Evolutionary conservation across 371 early-diverging fungal genomes (phyloP).

Genomic region (Rhizopus delemar): DNA sequence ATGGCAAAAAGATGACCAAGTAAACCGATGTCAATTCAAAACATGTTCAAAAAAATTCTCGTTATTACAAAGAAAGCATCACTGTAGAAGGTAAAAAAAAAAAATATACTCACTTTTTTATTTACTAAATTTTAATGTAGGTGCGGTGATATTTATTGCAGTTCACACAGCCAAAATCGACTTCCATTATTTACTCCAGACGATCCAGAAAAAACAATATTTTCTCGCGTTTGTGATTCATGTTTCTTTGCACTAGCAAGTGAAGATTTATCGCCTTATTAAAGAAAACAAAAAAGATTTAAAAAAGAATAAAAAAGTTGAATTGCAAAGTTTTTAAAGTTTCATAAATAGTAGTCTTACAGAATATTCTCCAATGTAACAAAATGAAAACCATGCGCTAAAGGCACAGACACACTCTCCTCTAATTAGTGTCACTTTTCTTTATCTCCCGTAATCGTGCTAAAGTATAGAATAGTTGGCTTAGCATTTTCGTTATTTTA

Average conservation of each 20-base stretch:
- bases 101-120: too few relatives aligned
- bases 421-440: neutral
- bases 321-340: neutral
- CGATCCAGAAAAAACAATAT: constrained; percentile 9
- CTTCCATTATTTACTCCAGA: constrained; percentile 25
- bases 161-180: constrained; percentile 26
- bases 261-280: neutral
- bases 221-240: constrained; percentile 25
- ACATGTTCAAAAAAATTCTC: constrained; percentile 11
- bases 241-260: constrained; percentile 21
- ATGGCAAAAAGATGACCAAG: constrained; percentile 22
- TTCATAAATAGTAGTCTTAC: constrained; percentile 2
- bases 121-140: neutral
- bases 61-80: constrained; percentile 27
- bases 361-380: constrained; percentile 3
- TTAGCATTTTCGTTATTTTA: neutral
- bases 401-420: neutral
- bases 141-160: constrained; percentile 30
- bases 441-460: neutral
- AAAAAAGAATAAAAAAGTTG: too few relatives aligned
- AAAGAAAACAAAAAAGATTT: too few relatives aligned
- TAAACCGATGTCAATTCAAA: constrained; percentile 14
- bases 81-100: constrained; percentile 23
- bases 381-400: constrained; percentile 1
- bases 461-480: too few relatives aligned